Evolutionary conservation across 2,329 filamentous ascomycete species (phyloP).

Genomic region (Diaporthe citrichinensis): DNA sequence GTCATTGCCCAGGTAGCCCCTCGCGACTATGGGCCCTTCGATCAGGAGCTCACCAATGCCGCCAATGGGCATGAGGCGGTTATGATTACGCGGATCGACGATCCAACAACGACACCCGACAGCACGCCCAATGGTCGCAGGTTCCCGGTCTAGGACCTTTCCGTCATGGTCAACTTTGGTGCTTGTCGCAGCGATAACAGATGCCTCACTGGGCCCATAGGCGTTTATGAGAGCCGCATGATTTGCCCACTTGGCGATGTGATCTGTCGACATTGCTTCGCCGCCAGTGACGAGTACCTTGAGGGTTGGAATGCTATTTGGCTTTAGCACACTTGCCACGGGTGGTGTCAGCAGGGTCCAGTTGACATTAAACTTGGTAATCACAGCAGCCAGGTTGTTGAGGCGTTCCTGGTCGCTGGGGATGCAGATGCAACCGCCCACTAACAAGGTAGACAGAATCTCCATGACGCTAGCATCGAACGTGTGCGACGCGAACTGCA

Average conservation of each 20-base stretch:
- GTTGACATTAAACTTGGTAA: slow-evolving; percentile 64
- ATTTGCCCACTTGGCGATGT: slow-evolving; percentile 17
- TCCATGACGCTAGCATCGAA: slow-evolving; percentile 68
- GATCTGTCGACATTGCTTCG: slow-evolving; percentile 22
- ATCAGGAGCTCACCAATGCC: slow-evolving; percentile 20
- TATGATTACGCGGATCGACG: not conserved
- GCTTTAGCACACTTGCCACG: slow-evolving; percentile 62
- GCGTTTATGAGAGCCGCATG: slow-evolving; percentile 44
- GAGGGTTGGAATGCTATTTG: slow-evolving; percentile 53
- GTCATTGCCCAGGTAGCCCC: not conserved
- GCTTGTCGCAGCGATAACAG: slow-evolving; percentile 34
- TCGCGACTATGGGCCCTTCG: slow-evolving; percentile 20
- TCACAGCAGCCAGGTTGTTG: slow-evolving; percentile 63
- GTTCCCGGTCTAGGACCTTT: not conserved
- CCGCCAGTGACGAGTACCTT: slow-evolving; percentile 56
- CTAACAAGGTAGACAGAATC: slow-evolving; percentile 64
- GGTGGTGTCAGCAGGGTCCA: slow-evolving; percentile 71
- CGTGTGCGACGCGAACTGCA: slow-evolving; percentile 68
- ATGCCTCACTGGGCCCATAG: slow-evolving; percentile 49
- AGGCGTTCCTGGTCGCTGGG: slow-evolving; percentile 64
- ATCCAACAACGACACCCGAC: slow-evolving; percentile 20
- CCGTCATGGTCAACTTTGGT: slow-evolving; percentile 1
- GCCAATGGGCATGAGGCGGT: slow-evolving; percentile 14
- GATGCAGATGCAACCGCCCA: slow-evolving; percentile 73
- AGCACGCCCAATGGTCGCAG: slow-evolving; percentile 2